Conservation (phyloP, 306 rosid genomes). For the Vigna mungo region DNA sequence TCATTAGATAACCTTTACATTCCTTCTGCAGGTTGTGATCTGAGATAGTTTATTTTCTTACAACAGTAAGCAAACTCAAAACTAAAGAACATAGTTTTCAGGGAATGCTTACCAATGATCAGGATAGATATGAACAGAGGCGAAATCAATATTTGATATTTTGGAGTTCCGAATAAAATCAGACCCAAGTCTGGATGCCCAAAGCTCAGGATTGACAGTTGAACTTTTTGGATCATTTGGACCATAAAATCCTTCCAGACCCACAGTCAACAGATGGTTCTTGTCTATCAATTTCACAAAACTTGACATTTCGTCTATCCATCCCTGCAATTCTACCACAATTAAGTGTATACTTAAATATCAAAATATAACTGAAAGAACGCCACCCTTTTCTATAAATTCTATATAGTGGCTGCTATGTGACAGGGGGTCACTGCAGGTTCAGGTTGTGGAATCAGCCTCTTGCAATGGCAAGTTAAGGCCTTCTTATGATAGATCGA, state of each 20-base stretch:
- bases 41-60: not conserved
- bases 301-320: conserved; percentile 97
- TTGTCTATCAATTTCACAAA: conserved; percentile 87
- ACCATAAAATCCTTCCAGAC: conserved; percentile 97
- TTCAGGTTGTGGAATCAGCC: not conserved
- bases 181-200: conserved; percentile 96
- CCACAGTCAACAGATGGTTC: conserved; percentile 87
- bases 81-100: not conserved
- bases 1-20: conserved; percentile 8
- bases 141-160: conserved; percentile 70
- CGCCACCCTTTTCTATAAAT: not conserved
- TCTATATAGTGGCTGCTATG: not conserved
- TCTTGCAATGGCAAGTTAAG: not conserved
- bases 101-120: conserved; percentile 84
- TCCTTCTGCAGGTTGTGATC: conserved; percentile 21
- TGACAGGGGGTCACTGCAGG: not conserved
- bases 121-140: conserved; percentile 92
- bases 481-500: not conserved
- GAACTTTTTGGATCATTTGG: conserved; percentile 74
- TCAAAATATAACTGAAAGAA: not conserved
- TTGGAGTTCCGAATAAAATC: conserved; percentile 91
- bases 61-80: conserved; percentile 29
- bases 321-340: conserved; percentile 66
- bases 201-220: conserved; percentile 81
- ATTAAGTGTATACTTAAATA: conserved; percentile 34